phyloP scores from a whole-genome alignment of 768 basidiomycete species.

The Tricholoma sp. region DNA sequence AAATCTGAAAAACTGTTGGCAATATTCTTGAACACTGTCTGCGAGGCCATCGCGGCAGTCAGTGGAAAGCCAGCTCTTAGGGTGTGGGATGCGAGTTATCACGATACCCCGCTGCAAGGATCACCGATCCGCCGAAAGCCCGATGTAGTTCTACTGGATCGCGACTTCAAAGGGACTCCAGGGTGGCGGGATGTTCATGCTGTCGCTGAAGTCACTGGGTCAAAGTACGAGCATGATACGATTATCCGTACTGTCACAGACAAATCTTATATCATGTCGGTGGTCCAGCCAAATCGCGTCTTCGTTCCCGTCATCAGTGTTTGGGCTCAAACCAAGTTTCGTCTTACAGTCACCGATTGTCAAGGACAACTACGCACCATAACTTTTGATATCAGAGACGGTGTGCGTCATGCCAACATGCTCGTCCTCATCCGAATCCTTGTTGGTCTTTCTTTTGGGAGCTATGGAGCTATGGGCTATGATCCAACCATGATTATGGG shows the following conservation, averaged over 20 bases:
- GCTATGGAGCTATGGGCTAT: neutral
- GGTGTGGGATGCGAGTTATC: neutral
- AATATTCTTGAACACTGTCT: neutral
- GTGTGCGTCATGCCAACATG: neutral
- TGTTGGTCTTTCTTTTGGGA: neutral
- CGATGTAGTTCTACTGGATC: neutral
- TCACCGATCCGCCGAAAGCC: neutral
- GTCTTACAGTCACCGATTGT: neutral
- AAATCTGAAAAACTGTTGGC: neutral
- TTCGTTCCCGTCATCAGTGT: neutral
- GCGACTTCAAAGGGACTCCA: neutral
- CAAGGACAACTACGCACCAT: neutral
- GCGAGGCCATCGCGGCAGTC: neutral
- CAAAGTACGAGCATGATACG: neutral
- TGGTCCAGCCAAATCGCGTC: neutral
- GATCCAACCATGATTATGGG: neutral
- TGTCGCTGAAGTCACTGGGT: neutral
- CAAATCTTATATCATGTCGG: neutral
- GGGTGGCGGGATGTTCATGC: neutral
- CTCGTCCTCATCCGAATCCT: neutral
- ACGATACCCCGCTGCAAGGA: neutral
- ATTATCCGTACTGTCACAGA: neutral
- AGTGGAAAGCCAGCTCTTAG: neutral
- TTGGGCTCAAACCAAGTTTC: neutral
- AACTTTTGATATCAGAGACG: neutral